Evolutionary conservation across 805 yeast species (phyloP).

Genomic region (Pichia phayaonensis): DNA sequence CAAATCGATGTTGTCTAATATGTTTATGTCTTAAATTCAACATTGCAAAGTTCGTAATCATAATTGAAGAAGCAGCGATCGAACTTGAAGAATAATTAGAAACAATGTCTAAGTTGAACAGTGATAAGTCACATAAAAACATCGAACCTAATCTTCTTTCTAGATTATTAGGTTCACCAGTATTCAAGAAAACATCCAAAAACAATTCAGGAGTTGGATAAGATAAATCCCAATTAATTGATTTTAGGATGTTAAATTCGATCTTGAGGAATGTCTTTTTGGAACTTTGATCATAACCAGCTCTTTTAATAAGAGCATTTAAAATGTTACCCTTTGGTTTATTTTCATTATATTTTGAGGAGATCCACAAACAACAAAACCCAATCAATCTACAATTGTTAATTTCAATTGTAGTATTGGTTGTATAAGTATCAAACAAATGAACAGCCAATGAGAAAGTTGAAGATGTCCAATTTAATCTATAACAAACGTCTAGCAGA

Average conservation of each 20-base stretch:
- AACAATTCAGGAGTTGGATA: conserved; percentile 58
- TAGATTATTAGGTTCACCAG: conserved; percentile 28
- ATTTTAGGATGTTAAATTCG: conserved; percentile 60
- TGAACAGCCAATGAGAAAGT: conserved; percentile 33
- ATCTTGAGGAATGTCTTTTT: conserved; percentile 43
- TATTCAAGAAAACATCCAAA: conserved; percentile 44
- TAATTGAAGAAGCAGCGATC: conserved; percentile 45
- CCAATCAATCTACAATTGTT: conserved; percentile 33
- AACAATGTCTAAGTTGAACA: conserved; percentile 52
- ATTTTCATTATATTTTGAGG: conserved; percentile 39
- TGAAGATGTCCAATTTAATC: conserved; percentile 25
- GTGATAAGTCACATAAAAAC: conserved; percentile 59
- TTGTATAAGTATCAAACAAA: conserved; percentile 33
- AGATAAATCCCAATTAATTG: conserved; percentile 57
- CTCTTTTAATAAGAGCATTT: conserved; percentile 24
- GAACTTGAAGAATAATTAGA: conserved; percentile 40
- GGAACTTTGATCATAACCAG: conserved; percentile 22
- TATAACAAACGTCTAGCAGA: conserved; percentile 25
- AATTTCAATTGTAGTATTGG: conserved; percentile 27
- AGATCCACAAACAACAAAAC: conserved; percentile 40
- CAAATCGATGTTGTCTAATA: conserved; percentile 22
- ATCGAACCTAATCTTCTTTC: conserved; percentile 50
- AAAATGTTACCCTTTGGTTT: conserved; percentile 42
- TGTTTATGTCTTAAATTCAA: conserved; percentile 32
- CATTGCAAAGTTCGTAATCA: conserved; percentile 39